Evolutionary conservation across 2,329 filamentous ascomycete species (phyloP).

Genomic region (Alternaria burnsii): DNA sequence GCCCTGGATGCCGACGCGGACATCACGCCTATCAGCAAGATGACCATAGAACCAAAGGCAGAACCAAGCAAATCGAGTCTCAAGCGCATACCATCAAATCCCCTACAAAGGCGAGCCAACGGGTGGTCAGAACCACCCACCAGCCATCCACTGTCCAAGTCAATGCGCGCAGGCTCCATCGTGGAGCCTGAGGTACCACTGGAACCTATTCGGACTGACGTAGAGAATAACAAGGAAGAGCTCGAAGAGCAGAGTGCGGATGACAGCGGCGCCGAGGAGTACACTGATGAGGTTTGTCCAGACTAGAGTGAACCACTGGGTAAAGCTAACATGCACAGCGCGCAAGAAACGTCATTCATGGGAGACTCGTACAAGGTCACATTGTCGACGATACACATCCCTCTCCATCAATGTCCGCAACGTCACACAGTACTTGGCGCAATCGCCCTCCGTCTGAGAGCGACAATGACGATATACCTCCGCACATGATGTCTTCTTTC

Average conservation of each 20-base stretch:
- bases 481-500: constrained; percentile 84
- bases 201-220: constrained; percentile 34
- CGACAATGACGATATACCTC: constrained; percentile 65
- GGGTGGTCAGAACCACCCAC: constrained; percentile 34
- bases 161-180: constrained; percentile 46
- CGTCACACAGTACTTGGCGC: constrained; percentile 66
- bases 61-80: constrained; percentile 41
- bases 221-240: constrained; percentile 28
- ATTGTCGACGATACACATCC: constrained; percentile 94
- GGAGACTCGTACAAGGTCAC: constrained; percentile 89
- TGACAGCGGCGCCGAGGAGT: constrained; percentile 52
- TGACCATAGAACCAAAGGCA: constrained; percentile 34
- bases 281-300: constrained; percentile 71
- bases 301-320: background rate
- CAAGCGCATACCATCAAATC: constrained; percentile 36
- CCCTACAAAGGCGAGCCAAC: constrained; percentile 42
- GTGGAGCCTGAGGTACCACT: constrained; percentile 43
- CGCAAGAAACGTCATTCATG: constrained; percentile 88
- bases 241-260: constrained; percentile 28
- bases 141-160: constrained; percentile 47
- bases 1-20: constrained; percentile 48
- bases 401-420: constrained; percentile 72
- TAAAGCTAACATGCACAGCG: constrained; percentile 55
- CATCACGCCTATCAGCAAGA: constrained; percentile 39
- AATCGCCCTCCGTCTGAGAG: constrained; percentile 56